phyloP scores from a whole-genome alignment of 1,284 basidiomycete genomes.

The Cryptococcus sp. region DNA sequence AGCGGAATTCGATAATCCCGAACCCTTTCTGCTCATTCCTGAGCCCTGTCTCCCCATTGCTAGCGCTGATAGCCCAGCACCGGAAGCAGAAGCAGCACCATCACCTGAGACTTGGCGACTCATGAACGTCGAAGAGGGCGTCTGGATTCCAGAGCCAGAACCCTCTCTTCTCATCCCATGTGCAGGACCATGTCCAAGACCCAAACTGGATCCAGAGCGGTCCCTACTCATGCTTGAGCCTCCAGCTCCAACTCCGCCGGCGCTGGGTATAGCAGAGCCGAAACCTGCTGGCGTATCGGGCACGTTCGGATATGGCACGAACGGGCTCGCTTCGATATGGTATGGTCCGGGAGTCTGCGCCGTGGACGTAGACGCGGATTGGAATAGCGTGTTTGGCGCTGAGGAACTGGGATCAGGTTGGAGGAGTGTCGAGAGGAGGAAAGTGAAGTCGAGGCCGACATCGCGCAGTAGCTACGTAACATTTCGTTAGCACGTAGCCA shows the following conservation, averaged over 20 bases:
- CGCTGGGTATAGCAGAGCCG: no score
- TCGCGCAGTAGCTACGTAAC: constrained; percentile 87
- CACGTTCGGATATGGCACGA: constrained; percentile 4
- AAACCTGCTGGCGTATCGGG: constrained; percentile 10
- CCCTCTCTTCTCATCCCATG: neutral
- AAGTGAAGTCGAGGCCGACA: constrained; percentile 88
- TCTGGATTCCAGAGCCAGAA: no score
- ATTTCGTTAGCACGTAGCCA: no score
- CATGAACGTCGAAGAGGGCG: no score
- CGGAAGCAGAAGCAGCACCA: no score
- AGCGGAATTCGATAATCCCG: neutral
- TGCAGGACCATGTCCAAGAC: neutral
- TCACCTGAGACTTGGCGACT: no score
- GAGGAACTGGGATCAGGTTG: constrained; percentile 30
- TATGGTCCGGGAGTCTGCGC: constrained; percentile 18
- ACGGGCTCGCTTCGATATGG: constrained; percentile 23
- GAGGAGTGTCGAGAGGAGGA: constrained; percentile 73
- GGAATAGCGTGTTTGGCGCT: constrained; percentile 20
- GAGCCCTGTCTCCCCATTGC: neutral
- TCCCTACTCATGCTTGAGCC: neutral
- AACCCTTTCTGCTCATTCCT: neutral
- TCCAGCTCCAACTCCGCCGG: no score
- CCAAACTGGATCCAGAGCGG: neutral
- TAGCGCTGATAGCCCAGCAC: no score
- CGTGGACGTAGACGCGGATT: constrained; percentile 4